Evolutionary conservation across 331 rosid genomes (phyloP).

Genomic region (Acacia pycnantha): DNA sequence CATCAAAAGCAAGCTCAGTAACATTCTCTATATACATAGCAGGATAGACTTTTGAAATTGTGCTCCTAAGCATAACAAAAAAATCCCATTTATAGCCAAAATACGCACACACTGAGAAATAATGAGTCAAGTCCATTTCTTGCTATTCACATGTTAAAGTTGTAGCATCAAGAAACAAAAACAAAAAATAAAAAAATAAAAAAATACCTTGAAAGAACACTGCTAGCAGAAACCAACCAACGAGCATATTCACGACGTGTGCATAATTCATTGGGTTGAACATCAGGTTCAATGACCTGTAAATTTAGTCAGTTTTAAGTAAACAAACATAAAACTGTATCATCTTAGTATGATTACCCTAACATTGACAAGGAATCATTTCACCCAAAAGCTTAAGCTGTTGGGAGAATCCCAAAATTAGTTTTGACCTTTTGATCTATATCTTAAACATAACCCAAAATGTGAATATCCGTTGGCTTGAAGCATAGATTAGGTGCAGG

Average conservation of each 20-base stretch:
- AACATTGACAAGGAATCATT: background rate
- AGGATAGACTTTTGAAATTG: constrained; percentile 89
- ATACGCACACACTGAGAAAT: constrained; percentile 19
- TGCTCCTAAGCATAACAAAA: constrained; percentile 52
- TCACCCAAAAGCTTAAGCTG: background rate
- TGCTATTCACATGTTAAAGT: constrained; percentile 19
- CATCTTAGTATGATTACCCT: background rate
- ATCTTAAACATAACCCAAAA: background rate
- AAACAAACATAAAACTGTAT: constrained; percentile 6
- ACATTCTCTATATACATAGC: constrained; percentile 93
- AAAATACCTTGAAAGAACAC: constrained; percentile 82
- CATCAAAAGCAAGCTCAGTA: constrained; percentile 94
- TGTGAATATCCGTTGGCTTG: background rate
- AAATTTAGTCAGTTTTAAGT: constrained; percentile 22
- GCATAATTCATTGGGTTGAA: constrained; percentile 85
- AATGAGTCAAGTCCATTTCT: background rate
- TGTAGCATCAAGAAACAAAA: constrained; percentile 15
- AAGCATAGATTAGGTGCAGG: background rate
- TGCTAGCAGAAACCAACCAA: constrained; percentile 93
- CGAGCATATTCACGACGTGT: constrained; percentile 97
- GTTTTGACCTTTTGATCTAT: background rate
- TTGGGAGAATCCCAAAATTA: background rate
- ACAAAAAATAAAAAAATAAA: too few species aligned
- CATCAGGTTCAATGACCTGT: constrained; percentile 89
- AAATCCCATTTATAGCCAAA: constrained; percentile 17